A percentile compares a stretch with the other conserved stretches of the same genome.
phyloP scores from a whole-genome alignment of 768 basidiomycete genomes.

The Boletus pseudo-olivaceus region DNA sequence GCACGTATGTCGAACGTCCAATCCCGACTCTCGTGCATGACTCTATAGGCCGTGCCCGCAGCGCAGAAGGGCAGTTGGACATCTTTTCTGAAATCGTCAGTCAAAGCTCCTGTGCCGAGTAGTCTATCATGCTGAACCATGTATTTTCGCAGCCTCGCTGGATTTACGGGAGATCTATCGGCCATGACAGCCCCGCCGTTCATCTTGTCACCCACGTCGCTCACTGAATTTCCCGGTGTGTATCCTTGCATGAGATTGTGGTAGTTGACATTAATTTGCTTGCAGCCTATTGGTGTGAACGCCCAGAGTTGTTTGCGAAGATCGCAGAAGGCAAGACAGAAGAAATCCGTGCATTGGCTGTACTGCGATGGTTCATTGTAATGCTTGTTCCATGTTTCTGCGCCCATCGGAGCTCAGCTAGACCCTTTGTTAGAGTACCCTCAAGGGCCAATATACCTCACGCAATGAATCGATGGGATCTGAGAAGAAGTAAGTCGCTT shows the following conservation, averaged over 20 bases:
- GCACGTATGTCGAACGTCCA: constrained; percentile 31
- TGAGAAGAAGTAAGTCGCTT: constrained; percentile 82
- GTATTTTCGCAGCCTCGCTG: constrained; percentile 57
- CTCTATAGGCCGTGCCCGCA: constrained; percentile 64
- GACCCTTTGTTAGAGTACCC: constrained; percentile 58
- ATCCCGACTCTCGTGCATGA: constrained; percentile 20
- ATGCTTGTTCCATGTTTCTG: not conserved
- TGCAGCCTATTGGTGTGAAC: constrained; percentile 95
- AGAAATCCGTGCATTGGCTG: constrained; percentile 71
- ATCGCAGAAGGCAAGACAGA: constrained; percentile 75
- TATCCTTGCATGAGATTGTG: not conserved
- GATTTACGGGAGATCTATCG: constrained; percentile 85
- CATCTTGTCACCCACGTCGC: constrained; percentile 86
- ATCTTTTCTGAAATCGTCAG: constrained; percentile 86
- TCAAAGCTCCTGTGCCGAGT: constrained; percentile 12
- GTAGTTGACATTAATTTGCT: constrained; percentile 3
- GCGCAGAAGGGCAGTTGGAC: constrained; percentile 87
- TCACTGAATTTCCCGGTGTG: constrained; percentile 89
- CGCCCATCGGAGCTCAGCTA: constrained; percentile 1
- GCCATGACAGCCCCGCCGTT: constrained; percentile 84
- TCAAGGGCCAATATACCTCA: constrained; percentile 94
- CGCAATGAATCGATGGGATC: constrained; percentile 94
- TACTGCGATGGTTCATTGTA: constrained; percentile 96
- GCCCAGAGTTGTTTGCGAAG: constrained; percentile 82
- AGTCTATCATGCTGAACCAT: not conserved